phyloP scores from a whole-genome alignment of 768 basidiomycete genomes.

The Mrakia hoshinonis region DNA sequence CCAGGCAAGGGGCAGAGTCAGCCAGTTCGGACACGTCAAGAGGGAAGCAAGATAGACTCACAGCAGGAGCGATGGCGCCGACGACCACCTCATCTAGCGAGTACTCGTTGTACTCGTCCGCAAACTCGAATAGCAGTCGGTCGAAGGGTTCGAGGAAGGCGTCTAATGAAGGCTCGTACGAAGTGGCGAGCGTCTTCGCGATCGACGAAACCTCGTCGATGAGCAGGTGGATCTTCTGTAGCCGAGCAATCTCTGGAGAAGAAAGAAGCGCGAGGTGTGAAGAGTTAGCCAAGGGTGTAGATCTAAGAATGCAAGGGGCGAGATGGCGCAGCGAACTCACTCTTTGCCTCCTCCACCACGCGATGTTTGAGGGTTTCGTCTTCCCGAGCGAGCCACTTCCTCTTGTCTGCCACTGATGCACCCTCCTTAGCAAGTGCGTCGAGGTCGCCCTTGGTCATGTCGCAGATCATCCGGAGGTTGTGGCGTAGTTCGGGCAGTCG shows the following conservation, averaged over 20 bases:
- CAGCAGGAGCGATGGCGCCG: constrained; percentile 75
- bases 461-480: constrained; percentile 78
- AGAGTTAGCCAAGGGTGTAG: neutral
- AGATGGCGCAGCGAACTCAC: constrained; percentile 41
- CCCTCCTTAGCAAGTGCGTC: constrained; percentile 86
- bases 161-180: constrained; percentile 64
- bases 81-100: constrained; percentile 85
- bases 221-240: constrained; percentile 68
- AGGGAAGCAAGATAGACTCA: constrained; percentile 38
- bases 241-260: constrained; percentile 60
- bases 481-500: constrained; percentile 95
- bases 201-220: constrained; percentile 59
- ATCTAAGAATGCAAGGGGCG: neutral
- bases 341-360: constrained; percentile 65
- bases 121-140: constrained; percentile 60
- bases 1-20: neutral
- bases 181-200: constrained; percentile 48
- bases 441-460: constrained; percentile 71
- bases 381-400: constrained; percentile 62
- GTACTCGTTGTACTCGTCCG: constrained; percentile 66
- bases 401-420: constrained; percentile 67
- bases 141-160: constrained; percentile 65
- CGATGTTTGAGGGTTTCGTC: constrained; percentile 60
- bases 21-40: neutral
- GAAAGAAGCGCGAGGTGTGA: neutral